A percentile compares a stretch with the other conserved stretches of the same genome.
phyloP scores from a whole-genome alignment of 2,329 filamentous ascomycete genomes.

The Exophiala xenobiotica region DNA sequence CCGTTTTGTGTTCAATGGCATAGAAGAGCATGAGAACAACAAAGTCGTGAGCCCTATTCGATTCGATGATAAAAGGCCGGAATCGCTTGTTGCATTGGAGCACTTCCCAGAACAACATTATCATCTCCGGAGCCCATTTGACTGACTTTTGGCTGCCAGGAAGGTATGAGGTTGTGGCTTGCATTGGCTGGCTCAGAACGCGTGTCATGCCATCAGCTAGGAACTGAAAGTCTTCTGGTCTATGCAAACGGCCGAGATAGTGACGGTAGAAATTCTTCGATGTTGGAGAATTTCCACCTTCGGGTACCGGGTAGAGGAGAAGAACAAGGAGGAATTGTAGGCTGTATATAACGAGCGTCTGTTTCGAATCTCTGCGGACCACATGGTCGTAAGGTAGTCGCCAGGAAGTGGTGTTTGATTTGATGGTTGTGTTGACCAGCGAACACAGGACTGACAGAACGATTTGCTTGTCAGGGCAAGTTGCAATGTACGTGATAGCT shows the following conservation, averaged over 20 bases:
- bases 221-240: conserved; percentile 96
- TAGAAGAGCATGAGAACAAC: conserved; percentile 88
- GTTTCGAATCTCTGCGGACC: conserved; percentile 86
- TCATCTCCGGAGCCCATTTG: conserved; percentile 89
- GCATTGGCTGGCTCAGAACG: conserved; percentile 75
- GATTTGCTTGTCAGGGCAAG: conserved; percentile 84
- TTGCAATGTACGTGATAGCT: conserved; percentile 84
- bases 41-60: conserved; percentile 89
- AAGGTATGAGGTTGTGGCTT: conserved; percentile 83
- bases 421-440: conserved; percentile 87
- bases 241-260: conserved; percentile 83
- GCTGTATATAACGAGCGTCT: conserved; percentile 86
- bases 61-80: conserved; percentile 94
- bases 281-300: conserved; percentile 61
- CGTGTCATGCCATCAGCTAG: conserved; percentile 91
- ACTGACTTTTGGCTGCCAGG: conserved; percentile 77
- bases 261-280: conserved; percentile 93
- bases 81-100: conserved; percentile 98
- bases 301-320: conserved; percentile 83
- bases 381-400: conserved; percentile 90
- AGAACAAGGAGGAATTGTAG: conserved; percentile 85
- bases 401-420: conserved; percentile 95
- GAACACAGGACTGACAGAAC: conserved; percentile 90
- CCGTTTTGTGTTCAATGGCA: conserved; percentile 82
- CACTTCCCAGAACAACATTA: conserved; percentile 97